phyloP scores from a whole-genome alignment of 1,284 basidiomycete species.

The Hymenochaete sp. region DNA sequence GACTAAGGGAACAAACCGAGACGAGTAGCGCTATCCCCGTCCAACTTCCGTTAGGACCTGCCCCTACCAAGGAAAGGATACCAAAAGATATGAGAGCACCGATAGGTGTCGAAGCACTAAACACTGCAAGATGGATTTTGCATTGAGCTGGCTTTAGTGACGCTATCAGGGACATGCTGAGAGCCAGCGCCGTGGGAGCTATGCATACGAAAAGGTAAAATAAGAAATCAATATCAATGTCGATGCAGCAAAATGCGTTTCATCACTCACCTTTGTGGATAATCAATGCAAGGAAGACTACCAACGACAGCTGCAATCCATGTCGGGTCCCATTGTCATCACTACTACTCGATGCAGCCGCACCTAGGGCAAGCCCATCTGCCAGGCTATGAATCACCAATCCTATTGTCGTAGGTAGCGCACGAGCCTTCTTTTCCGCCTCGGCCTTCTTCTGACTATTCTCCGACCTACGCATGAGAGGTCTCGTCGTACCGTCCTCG shows the following conservation, averaged over 20 bases:
- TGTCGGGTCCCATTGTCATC: conserved; percentile 21
- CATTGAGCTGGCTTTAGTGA: conserved; percentile 59
- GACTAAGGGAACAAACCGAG: conserved; percentile 44
- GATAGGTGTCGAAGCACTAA: conserved; percentile 72
- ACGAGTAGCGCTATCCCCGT: conserved; percentile 72
- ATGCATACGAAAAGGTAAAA: background rate
- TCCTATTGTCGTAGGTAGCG: conserved; percentile 73
- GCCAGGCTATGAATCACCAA: conserved; percentile 80
- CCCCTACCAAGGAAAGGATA: conserved; percentile 49
- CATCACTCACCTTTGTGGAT: conserved; percentile 74
- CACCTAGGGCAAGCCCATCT: conserved; percentile 86
- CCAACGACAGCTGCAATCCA: conserved; percentile 49
- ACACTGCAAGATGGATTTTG: conserved; percentile 66
- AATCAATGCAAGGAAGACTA: conserved; percentile 83
- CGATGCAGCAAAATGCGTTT: background rate
- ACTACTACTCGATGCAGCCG: conserved; percentile 45
- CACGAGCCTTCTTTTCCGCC: conserved; percentile 23
- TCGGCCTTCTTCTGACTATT: background rate
- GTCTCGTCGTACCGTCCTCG: background rate
- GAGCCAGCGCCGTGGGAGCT: conserved; percentile 82
- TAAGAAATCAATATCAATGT: background rate
- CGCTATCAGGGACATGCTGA: conserved; percentile 74
- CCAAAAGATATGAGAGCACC: conserved; percentile 66
- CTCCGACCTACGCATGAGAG: too few relatives aligned
- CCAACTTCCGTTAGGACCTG: conserved; percentile 41